Evolutionary conservation across 495 filamentous ascomycete genomes (phyloP).

Genomic region (Tuber brumale): DNA sequence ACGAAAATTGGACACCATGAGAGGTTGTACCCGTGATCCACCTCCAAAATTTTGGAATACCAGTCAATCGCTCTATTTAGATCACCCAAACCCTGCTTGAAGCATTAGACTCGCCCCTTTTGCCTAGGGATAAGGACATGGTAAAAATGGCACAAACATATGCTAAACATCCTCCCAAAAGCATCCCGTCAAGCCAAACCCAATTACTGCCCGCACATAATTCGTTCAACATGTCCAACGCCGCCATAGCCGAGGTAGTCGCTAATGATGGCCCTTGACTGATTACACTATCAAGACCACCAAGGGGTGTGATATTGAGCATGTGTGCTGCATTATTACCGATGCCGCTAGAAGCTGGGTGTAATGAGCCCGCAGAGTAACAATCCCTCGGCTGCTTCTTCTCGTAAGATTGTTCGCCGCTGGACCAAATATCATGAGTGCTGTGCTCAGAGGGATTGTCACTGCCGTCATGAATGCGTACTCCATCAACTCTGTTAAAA

Average conservation of each 20-base stretch:
- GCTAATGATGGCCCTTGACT: conserved; percentile 26
- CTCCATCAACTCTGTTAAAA: conserved; percentile 19
- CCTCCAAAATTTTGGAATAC: conserved; percentile 78
- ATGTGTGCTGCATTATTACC: conserved; percentile 21
- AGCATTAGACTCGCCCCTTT: conserved; percentile 15
- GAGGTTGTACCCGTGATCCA: conserved; percentile 65
- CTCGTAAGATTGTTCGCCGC: conserved; percentile 15
- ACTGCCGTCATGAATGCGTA: conserved; percentile 18
- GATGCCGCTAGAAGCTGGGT: conserved; percentile 26
- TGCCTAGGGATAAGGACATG: not conserved
- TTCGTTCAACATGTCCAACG: conserved; percentile 71
- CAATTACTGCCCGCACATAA: conserved; percentile 81
- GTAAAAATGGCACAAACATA: conserved; percentile 52
- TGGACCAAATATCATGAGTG: conserved; percentile 18
- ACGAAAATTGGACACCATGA: conserved; percentile 2
- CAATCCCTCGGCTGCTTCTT: conserved; percentile 31
- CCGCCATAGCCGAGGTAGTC: conserved; percentile 54
- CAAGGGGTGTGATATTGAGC: conserved; percentile 35
- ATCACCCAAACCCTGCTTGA: conserved; percentile 58
- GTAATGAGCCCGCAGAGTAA: conserved; percentile 22
- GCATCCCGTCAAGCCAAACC: conserved; percentile 93
- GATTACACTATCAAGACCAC: conserved; percentile 22
- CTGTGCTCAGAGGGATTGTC: conserved; percentile 14
- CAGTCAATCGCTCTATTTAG: conserved; percentile 79
- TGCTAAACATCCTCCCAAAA: conserved; percentile 85